A percentile compares a stretch with the other conserved stretches of the same genome.
These are phyloP conservation scores for Penicillium griseofulvum DNA, from an alignment of 2,329 filamentous ascomycete genomes.

Conservation along the genomic window DNA sequence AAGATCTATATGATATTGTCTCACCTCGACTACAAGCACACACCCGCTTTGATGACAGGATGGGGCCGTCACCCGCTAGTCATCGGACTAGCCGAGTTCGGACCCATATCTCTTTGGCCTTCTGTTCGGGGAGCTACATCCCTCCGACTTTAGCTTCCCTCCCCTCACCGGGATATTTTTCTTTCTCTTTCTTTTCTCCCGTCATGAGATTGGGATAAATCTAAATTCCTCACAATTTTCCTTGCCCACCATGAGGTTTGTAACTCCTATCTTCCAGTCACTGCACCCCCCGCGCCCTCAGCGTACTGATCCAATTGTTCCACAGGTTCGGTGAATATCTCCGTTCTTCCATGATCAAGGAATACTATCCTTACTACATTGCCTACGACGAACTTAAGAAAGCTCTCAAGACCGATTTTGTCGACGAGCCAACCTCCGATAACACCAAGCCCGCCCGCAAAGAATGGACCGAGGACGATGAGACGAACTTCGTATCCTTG, in stretches of 20 bases:
- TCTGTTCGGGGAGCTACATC: slow-evolving; percentile 5
- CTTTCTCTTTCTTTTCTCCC: slow-evolving; percentile 4
- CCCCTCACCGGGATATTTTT: neutral
- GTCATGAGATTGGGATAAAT: slow-evolving; percentile 6
- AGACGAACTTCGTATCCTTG: slow-evolving; percentile 79
- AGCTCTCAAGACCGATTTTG: slow-evolving; percentile 73
- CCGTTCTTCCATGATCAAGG: slow-evolving; percentile 89
- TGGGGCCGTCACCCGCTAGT: slow-evolving; percentile 13
- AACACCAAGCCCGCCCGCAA: slow-evolving; percentile 53
- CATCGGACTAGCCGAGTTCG: slow-evolving; percentile 9
- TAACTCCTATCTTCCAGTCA: neutral
- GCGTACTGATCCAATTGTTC: slow-evolving; percentile 13
- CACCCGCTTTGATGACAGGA: neutral
- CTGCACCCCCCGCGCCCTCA: neutral
- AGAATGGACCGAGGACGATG: slow-evolving; percentile 87
- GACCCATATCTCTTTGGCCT: neutral
- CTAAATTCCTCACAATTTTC: neutral
- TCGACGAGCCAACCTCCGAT: slow-evolving; percentile 48
- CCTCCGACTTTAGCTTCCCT: neutral
- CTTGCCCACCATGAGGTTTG: slow-evolving; percentile 21
- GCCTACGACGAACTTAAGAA: slow-evolving; percentile 92
- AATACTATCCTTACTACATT: slow-evolving; percentile 98
- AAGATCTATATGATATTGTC: neutral
- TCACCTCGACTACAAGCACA: neutral
- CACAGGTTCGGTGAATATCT: slow-evolving; percentile 90